Base-by-base conservation (phyloP, 225 moss, liverwort and hornwort species). In the Sphagnum tenellum region DNA sequence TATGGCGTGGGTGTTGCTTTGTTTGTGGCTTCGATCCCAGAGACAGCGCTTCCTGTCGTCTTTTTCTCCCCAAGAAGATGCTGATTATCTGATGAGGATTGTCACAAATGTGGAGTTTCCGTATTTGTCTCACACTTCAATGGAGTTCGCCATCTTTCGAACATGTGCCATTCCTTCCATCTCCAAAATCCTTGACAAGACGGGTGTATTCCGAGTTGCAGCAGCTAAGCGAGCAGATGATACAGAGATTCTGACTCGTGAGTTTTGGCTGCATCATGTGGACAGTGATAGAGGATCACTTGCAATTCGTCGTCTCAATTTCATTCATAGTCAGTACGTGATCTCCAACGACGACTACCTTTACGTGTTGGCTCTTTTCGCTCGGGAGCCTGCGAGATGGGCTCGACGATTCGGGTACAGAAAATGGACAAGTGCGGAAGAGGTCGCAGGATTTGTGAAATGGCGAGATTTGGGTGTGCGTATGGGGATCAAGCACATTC, bases 401-500 rank as follows among this genome's bases (percentile, higher is more conserved):
- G 8, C 66, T 48, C 69, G 70, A 74, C 80, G 70, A 71, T 80
- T 70, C 62, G 77, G 72, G 4, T 80, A 53, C 12, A 74, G 74
- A 46, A 63, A 67, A 7, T 9, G 70, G 45, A 77, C 79, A 44
- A 72, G 67, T 29, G 64, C 80, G 2, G 77, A 80, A 67, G 72
- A 64, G 44, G 8, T 76, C n/a, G 71, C 79, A 11, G 63, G 67
- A 60, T 74, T 69, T 57, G 53, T 72, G 46, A 48, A 53, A 45
- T 83, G 79, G 82, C 73, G 74, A 71, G 76, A 83, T 64, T 44
- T 13, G 48, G 79, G 76, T 13, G 58, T 76, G 46, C 66, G 71
- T 50, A 83, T 83, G 79, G 82, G 76, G 46, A 74, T 76, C 0
- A 76, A 74, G 60, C 49, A 74, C 69, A 79, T 79, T 13, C 74